Conservation (phyloP, 495 filamentous ascomycete genomes). For the Penicillium simplicissimum region DNA sequence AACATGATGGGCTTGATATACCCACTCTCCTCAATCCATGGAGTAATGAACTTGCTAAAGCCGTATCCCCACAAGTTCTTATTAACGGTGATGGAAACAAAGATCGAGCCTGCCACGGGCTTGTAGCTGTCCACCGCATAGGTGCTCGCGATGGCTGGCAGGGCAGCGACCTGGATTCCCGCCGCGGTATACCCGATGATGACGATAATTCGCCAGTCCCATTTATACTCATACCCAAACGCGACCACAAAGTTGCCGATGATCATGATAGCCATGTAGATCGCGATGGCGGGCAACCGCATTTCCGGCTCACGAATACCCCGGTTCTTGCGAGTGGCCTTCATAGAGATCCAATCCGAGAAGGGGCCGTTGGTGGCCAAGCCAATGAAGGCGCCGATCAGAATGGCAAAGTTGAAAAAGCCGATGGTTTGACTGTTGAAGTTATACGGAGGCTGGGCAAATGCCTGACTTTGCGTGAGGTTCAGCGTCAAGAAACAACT, state of each 20-base stretch:
- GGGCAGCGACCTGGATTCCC: conserved; percentile 57
- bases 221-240: conserved; percentile 57
- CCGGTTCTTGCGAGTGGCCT: conserved; percentile 55
- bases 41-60: conserved; percentile 50
- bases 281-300: conserved; percentile 63
- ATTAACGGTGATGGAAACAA: conserved; percentile 61
- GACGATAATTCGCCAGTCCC: conserved; percentile 56
- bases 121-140: conserved; percentile 66
- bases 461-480: conserved; percentile 62
- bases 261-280: conserved; percentile 57
- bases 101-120: conserved; percentile 58
- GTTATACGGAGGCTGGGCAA: conserved; percentile 60
- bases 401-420: conserved; percentile 45
- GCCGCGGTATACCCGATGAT: conserved; percentile 55
- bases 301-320: conserved; percentile 73
- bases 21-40: conserved; percentile 37
- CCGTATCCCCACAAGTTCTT: conserved; percentile 61
- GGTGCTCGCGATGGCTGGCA: conserved; percentile 52
- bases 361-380: conserved; percentile 60
- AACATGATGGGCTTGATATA: conserved; percentile 52
- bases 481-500: conserved; percentile 63
- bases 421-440: conserved; percentile 55
- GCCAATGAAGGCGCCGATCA: conserved; percentile 56
- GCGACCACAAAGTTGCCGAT: conserved; percentile 62
- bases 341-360: conserved; percentile 59